A percentile compares a stretch with the other conserved stretches of the same genome.
Conservation (phyloP, 1,139 yeast genomes). For the Suhomyces maxii region DNA sequence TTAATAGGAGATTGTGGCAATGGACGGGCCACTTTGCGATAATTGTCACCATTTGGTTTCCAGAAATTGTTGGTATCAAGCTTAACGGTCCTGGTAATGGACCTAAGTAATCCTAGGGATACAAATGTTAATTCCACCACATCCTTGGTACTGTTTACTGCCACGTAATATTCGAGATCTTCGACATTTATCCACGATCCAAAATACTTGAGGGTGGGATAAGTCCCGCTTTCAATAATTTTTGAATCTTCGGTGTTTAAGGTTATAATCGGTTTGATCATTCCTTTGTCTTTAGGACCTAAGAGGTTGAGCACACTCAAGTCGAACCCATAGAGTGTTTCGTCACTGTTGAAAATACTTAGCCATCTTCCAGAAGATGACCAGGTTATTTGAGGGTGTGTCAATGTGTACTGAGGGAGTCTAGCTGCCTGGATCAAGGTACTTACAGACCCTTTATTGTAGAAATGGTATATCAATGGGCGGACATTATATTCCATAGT, state of each 20-base stretch:
- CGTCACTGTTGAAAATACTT: slow-evolving; percentile 25
- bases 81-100: slow-evolving; percentile 10
- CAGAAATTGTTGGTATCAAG: not conserved
- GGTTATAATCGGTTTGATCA: slow-evolving; percentile 2
- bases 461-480: slow-evolving; percentile 35
- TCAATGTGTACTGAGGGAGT: slow-evolving; percentile 10
- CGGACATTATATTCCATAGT: slow-evolving; percentile 15
- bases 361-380: slow-evolving; percentile 40
- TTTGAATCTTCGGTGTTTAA: slow-evolving; percentile 1
- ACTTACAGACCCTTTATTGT: slow-evolving; percentile 37
- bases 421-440: slow-evolving; percentile 10
- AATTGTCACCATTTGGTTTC: slow-evolving; percentile 2
- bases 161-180: slow-evolving; percentile 17
- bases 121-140: slow-evolving; percentile 19
- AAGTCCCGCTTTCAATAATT: not conserved
- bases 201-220: slow-evolving; percentile 1
- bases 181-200: slow-evolving; percentile 8
- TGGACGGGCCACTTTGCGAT: slow-evolving; percentile 1
- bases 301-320: slow-evolving; percentile 29
- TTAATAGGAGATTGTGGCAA: not conserved
- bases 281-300: slow-evolving; percentile 15
- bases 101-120: slow-evolving; percentile 20
- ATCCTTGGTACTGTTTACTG: slow-evolving; percentile 11
- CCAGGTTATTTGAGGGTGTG: slow-evolving; percentile 30
- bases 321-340: slow-evolving; percentile 31